Base-by-base conservation (phyloP, 2,329 filamentous ascomycete species). In the Fusarium sp. region DNA sequence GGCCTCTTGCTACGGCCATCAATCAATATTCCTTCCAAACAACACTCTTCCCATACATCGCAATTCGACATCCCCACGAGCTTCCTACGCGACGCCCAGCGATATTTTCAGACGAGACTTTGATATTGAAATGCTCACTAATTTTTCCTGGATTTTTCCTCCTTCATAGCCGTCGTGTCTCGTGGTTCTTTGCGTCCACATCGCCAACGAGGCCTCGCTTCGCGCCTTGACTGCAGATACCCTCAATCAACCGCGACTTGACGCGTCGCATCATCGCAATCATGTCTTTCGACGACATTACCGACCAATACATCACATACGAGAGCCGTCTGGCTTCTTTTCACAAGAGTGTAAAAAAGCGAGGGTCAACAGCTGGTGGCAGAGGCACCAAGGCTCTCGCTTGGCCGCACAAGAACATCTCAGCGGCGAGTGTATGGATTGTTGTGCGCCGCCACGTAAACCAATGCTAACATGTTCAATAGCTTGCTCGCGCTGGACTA, bases 401-500 rank as follows among this genome's bases (percentile, higher is more conserved):
- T 81, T 99, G 97, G 97, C 95, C 96, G 25, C 94, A 98, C 82
- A 80, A 80, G 66, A 76, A 79, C 63, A 83, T 83, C 50, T 70
- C 77, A 37, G 76, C 79, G 11, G 79, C 78, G 54, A 82, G 81
- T 66, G 80, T 82, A 79, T 64, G 65, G 20, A 61, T n/a, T n/a
- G 34, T 13, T 34, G 27, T 60, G 58, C 16, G 39, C 70, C 61
- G 34, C 73, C 57, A 35, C 56, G 10, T 30, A 41, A 54, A 39
- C 32, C 63, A 11, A 45, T 69, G 64, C 75, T 81, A 62, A 84
- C 76, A n/a, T 7, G 35, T 32, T 48, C 57, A 57, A 52, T 80
- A 98, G 93, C 92, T 99, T 78, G 96, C 97, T 6, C 91, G 90
- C 80, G 96, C 97, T 66, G 97, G 97, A 41, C 98, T 99, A 85